Base-by-base conservation (phyloP, 2,329 filamentous ascomycete genomes). In the Xylariales sp. region DNA sequence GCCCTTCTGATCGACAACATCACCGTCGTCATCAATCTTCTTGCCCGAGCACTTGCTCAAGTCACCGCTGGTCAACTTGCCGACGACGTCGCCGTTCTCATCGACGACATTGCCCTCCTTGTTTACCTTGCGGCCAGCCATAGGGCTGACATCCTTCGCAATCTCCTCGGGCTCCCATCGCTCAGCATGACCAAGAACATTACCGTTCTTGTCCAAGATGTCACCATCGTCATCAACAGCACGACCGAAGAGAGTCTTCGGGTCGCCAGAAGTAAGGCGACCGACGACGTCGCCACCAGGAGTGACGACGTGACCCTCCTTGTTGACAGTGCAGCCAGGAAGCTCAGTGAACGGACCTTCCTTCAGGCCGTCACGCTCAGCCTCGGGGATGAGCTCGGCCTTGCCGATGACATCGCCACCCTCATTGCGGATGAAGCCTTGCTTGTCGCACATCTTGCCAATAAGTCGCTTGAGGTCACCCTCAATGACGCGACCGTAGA, bases 141-240 rank as follows among this genome's bases (percentile, higher is more conserved):
- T 69, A 33, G 73, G 70, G 43, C 68, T 73, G 49, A 71, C 62
- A 43, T 73, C 65, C 59, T 70, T 71, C 58, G 73, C 65, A 4
- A 66, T 80, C 52, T 69, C 71, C 9, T 68, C 65, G 54, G 77
- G 73, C 50, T 77, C 71, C 75, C 75, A 81, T 15, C 77, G 68
- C 59, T 81, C 77, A 1, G 77, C 76, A 46, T 74, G 72, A 20
- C 75, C 77, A 2, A 81, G 59, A 1, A 66, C 57, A 47, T 81
- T 81, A 22, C 77, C 77, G 56, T 88, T 89, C 60, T 80, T 82
- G 68, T 93, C 88, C 42, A 86, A 71, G 22, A 94, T 80, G 43
- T 93, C 87, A 27, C 88, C 88, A 48, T 94, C 87, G 47, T 88
- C 82, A 43, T 93, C 88, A 14, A 93, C 87, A 7, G 71, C 55